Conservation (phyloP, 768 basidiomycete species). For the Chlorophyllum brunneum region DNA sequence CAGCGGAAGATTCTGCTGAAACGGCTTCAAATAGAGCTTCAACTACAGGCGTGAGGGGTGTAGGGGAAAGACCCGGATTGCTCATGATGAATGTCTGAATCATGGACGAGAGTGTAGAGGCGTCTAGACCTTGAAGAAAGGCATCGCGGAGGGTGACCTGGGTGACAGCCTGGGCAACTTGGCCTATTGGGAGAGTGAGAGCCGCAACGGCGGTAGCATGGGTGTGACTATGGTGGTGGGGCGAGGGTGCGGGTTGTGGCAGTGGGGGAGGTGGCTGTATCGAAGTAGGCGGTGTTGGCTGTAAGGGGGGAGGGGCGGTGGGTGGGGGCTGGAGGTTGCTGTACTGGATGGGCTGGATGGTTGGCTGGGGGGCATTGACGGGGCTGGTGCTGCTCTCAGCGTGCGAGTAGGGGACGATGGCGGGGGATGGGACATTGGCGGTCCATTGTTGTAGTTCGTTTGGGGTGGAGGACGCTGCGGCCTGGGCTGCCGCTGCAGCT, state of each 20-base stretch:
- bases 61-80: slow-evolving; percentile 45
- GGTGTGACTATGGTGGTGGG: slow-evolving; percentile 16
- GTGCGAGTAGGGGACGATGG: slow-evolving; percentile 36
- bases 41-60: slow-evolving; percentile 47
- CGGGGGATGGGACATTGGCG: slow-evolving; percentile 31
- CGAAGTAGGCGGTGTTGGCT: slow-evolving; percentile 18
- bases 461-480: slow-evolving; percentile 7
- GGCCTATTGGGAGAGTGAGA: slow-evolving; percentile 26
- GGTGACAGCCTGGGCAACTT: slow-evolving; percentile 20
- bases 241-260: slow-evolving; percentile 17
- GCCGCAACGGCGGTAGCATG: slow-evolving; percentile 14
- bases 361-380: slow-evolving; percentile 27
- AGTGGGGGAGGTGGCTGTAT: slow-evolving; percentile 14
- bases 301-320: slow-evolving; percentile 20
- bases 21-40: slow-evolving; percentile 54
- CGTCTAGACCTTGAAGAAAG: slow-evolving; percentile 44
- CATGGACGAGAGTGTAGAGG: slow-evolving; percentile 47
- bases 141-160: slow-evolving; percentile 40
- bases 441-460: slow-evolving; percentile 30
- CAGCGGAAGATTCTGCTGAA: slow-evolving; percentile 30
- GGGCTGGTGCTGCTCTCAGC: slow-evolving; percentile 33
- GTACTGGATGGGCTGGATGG: slow-evolving; percentile 39
- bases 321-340: slow-evolving; percentile 31
- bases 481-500: slow-evolving; percentile 5
- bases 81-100: slow-evolving; percentile 46